Evolutionary conservation across 2,329 filamentous ascomycete species (phyloP), one percentile per base, ranked within the genome.

Genomic region (Pezicula radicicola): DNA sequence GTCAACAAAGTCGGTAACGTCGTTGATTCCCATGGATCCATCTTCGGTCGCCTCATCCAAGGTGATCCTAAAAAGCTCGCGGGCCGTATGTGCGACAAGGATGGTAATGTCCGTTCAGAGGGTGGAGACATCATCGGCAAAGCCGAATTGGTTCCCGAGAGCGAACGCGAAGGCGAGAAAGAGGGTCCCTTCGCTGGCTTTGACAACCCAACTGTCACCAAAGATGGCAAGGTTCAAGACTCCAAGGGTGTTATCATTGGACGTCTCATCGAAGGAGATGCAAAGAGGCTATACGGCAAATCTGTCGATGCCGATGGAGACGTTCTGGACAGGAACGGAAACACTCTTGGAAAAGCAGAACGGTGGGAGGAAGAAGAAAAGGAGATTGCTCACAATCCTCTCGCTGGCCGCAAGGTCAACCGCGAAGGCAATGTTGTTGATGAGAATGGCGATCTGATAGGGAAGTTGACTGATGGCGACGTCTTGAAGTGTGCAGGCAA

Each of bases 231-330:
- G 54, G 75, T 89, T 39, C 78, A 87, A 40, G 86, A 86, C 8
- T 73, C 78, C 0, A 75, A 80, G 46, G 89, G 87, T 35, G 83
- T 88, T 56, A 77, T 88, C 21, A 88, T 94, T 45, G 90, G 90
- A 19, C 77, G 85, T 40, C 78, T 93, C 37, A 75, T 80, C 3
- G 81, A 84, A 44, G 90, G 89, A 3, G 87, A 95, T 50, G 68
- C 79, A 35, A 91, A 90, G 77, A 74, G 77, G 48, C 78, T 95
- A 1, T 81, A 85, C 36, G 90, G 90, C 15, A 86, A 89, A 44
- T 63, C 76, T 8, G 89, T 94, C 16, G 90, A 94, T 52, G 85
- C 90, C 55, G 89, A 95, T 57, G 90, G 90, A 36, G 89, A 94
- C 52, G 84, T 95, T 30, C 76, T 88, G 51, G 90, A 94, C 74